Evolutionary conservation across 2,329 filamentous ascomycete species (phyloP), one percentile per base, ranked within the genome.

Genomic region (Acephala macrosclerotiorum): DNA sequence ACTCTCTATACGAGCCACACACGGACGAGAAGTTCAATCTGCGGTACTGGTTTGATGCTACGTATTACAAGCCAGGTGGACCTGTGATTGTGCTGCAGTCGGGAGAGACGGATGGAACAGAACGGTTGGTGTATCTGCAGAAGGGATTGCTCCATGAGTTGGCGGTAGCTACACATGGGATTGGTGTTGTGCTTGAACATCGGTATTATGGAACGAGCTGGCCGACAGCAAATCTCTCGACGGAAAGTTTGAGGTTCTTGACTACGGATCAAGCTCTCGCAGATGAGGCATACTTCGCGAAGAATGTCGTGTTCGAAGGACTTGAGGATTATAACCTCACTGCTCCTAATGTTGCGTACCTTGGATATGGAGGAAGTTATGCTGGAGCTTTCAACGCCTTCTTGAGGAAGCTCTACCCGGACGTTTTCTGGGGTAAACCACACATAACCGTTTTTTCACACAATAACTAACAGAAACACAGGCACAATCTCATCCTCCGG

Each of bases 361-460:
- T 97, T 65, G 87, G 88, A 0, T 97, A 96, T 67, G 93, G 93
- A 1, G 93, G 93, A 0, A 94, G 91, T 0, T 97, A 97, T 74
- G 91, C 93, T 0, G 93, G 93, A 2, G 90, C 89, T 0, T 91
- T 94, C 70, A 91, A 89, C 11, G 92, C 93, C 0, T 90, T 97
- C 71, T 78, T 93, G 42, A 88, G 93, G 36, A 89, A 91, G 65
- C 76, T 89, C 18, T 96, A 97, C 75, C 93, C 93, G 0, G 88
- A 95, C 36, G 80, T 90, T 8, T 96, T 91, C 78, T 95, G 87
- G 84, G 93, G 87, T 60, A 71, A 35, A 68, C 64, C 8, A 45
- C 40, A 47, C n/a, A 7, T 2, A 49, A 33, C 18, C 20, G 20
- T 22, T 45, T 16, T 14, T 26, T 14, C n/a, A 25, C 29, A 45